Evolutionary conservation across 2,329 filamentous ascomycete genomes (phyloP), one percentile per base, ranked within the genome.

Genomic region (Cladosporium sphaerospermum): DNA sequence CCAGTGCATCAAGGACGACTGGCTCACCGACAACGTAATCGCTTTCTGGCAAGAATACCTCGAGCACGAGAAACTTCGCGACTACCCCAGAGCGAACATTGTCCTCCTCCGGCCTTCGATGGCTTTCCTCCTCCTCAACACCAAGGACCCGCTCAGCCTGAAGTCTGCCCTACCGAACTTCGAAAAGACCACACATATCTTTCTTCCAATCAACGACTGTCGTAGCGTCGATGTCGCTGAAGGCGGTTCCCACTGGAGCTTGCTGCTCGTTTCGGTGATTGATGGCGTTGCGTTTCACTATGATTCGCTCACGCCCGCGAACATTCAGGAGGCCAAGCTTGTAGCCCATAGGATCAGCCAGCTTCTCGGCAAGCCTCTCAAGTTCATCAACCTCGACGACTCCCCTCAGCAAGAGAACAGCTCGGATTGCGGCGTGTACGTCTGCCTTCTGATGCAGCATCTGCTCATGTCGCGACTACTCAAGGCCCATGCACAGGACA

Each of bases 1-100:
- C 61, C 87, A 91, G 68, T 85, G 86, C 13, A 81, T 99, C 54
- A 89, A 88, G 72, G 79, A 88, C 71, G 93, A 96, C 76, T 99
- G 93, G 93, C 78, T 99, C 49, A 96, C 92, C 41, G 93, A 99
- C 70, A 96, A 96, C 75, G 91, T 90, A 62, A 97, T 99, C 61
- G 86, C 89, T 47, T 97, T 99, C 69, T 99, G 93, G 92, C 88
- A 97, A 79, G 92, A 97, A 73, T 91, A 88, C 68, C 83, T 99
- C 59, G 93, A 99, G 71, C 88, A 84, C 57, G 92, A 97, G 75
- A 84, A 89, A 56, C 84, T 99, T 28, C 76, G 78, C 31, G 81
- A 83, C 62, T 95, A 87, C 67, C 88, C 88, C 9, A 84, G 88
- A 66, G 89, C 89, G 16, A 82, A 89, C 58, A 96, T 99, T 67